Evolutionary conservation across 2,329 filamentous ascomycete species (phyloP), one percentile per base, ranked within the genome.

Genomic region (Fusarium annulatum): DNA sequence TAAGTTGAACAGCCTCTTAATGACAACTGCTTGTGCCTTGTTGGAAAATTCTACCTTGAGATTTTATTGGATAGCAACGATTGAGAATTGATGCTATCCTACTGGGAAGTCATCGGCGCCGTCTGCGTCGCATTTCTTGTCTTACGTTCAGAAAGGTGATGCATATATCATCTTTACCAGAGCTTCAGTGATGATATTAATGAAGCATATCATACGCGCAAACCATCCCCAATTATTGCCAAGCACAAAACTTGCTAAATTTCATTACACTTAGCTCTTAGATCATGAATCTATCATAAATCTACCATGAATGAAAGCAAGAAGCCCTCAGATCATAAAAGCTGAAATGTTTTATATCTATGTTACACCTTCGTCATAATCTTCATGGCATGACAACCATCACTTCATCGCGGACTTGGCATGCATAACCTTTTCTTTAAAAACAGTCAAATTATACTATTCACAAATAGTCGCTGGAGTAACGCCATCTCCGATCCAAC

Each of bases 401-500:
- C 11, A 36, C 56, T 49, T 28, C 16, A 18, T 51, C 30, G 34
- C 19, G 12, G 18, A 41, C 21, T 14, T 43, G 36, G 14, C 30
- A 34, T n/a, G 23, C 28, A n/a, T 19, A 18, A n/a, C 16, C 21
- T 46, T 9, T 36, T 16, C 16, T 55, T 55, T 28, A 52, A 36
- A 65, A 61, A 28, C 56, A 60, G 42, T 64, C 61, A 49, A 60
- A 75, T 69, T 73, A 73, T 56, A 74, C 72, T 76, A 74, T 77
- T 69, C 66, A 67, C 30, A 61, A 64, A 33, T 60, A 56, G 63
- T 57, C 64, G 59, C 39, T 76, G 49, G 65, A 60, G 64, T 61
- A 73, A 77, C 76, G 74, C 65, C 73, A 51, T 74, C 41, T 73
- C 63, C 61, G 67, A 69, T 71, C 67, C 65, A 72, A 72, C 73